phyloP scores from a whole-genome alignment of 768 basidiomycete genomes.

The Pisolithus marmoratus region DNA sequence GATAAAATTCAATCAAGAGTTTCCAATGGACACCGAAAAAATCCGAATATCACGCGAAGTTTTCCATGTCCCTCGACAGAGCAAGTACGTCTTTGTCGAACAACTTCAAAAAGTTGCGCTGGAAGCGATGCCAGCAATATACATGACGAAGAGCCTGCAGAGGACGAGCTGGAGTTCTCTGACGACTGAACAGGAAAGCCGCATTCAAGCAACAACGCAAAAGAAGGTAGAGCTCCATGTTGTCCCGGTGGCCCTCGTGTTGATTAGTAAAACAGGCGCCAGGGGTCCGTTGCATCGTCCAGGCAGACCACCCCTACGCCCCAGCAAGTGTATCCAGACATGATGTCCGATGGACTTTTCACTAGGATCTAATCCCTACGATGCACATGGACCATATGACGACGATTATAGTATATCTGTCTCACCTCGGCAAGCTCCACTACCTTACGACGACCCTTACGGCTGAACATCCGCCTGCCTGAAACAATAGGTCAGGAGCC shows the following conservation, averaged over 20 bases:
- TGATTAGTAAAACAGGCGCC: conserved; percentile 37
- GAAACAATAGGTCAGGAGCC: conserved; percentile 9
- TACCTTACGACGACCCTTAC: conserved; percentile 80
- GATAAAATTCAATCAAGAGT: conserved; percentile 67
- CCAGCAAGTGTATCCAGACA: conserved; percentile 50
- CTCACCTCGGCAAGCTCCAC: conserved; percentile 58
- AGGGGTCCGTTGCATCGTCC: conserved; percentile 48
- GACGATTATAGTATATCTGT: conserved; percentile 47
- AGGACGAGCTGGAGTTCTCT: conserved; percentile 88
- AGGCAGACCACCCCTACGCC: conserved; percentile 50
- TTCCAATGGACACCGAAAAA: conserved; percentile 54
- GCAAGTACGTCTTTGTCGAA: conserved; percentile 78
- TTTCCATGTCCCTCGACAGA: conserved; percentile 76
- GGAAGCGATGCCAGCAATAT: conserved; percentile 95
- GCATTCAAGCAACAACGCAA: conserved; percentile 59
- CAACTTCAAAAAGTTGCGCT: conserved; percentile 62
- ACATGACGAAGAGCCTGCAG: conserved; percentile 89
- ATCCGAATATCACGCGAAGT: conserved; percentile 56
- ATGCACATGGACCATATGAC: conserved; percentile 64
- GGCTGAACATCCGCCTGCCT: conserved; percentile 40
- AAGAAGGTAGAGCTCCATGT: conserved; percentile 41
- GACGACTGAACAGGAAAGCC: conserved; percentile 91
- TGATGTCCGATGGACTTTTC: conserved; percentile 41
- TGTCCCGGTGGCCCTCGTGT: not conserved
- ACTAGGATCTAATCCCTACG: conserved; percentile 58